Evolutionary conservation across 441 rosid species (phyloP).

Genomic region (Gossypium davidsonii): DNA sequence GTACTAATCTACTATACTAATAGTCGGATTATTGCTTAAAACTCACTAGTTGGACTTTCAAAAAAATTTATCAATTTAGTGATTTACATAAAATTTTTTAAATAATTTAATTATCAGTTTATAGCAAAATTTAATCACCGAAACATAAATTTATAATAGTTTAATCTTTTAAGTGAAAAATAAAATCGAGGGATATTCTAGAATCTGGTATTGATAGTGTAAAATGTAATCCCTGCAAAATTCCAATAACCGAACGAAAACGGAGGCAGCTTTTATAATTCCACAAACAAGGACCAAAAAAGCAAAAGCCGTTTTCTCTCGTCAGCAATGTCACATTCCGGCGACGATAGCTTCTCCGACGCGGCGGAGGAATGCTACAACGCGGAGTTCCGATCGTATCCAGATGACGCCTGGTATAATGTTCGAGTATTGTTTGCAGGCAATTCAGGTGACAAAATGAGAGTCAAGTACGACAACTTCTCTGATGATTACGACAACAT

Average conservation of each 20-base stretch:
- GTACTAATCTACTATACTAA: too few species aligned
- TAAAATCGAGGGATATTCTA: background rate
- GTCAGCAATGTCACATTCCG: background rate
- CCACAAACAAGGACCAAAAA: background rate
- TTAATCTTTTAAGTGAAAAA: background rate
- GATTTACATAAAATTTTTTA: too few species aligned
- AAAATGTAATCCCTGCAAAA: background rate
- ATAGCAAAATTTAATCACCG: too few species aligned
- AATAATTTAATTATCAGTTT: too few species aligned
- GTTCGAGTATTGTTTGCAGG: constrained; percentile 17
- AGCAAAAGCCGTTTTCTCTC: too few species aligned
- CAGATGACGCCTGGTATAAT: constrained; percentile 42
- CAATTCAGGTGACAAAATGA: constrained; percentile 17
- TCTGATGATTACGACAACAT: constrained; percentile 15
- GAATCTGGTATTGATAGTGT: background rate
- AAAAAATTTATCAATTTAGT: too few species aligned
- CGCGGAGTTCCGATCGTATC: constrained; percentile 22
- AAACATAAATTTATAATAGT: too few species aligned
- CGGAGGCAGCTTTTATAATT: background rate
- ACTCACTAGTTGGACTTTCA: accelerated
- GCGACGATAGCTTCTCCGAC: background rate
- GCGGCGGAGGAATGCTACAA: background rate
- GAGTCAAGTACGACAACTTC: constrained; percentile 23
- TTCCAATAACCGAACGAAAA: background rate
- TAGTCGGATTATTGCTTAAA: too few species aligned